Evolutionary conservation across 805 yeast genomes (phyloP).

Genomic region (Candida dendrica): DNA sequence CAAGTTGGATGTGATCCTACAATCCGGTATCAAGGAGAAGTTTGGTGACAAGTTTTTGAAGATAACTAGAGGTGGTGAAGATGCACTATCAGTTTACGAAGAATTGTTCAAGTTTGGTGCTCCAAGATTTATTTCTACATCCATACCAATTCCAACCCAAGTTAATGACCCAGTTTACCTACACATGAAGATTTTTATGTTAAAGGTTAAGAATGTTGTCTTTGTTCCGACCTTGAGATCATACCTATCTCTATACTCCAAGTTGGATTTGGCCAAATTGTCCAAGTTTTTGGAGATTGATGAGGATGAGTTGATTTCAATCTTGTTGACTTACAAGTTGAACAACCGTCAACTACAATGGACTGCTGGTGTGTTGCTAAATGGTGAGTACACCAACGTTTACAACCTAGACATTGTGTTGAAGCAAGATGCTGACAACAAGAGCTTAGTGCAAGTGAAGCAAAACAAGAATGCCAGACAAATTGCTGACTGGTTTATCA

Average conservation of each 20-base stretch:
- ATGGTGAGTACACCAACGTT: slow-evolving; percentile 32
- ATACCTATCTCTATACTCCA: slow-evolving; percentile 38
- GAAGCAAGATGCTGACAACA: slow-evolving; percentile 28
- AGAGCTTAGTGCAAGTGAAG: slow-evolving; percentile 31
- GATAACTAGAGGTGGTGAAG: slow-evolving; percentile 36
- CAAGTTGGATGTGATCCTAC: slow-evolving; percentile 37
- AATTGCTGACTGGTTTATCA: slow-evolving; percentile 43
- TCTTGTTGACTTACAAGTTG: slow-evolving; percentile 36
- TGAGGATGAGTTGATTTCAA: slow-evolving; percentile 27
- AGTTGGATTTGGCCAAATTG: slow-evolving; percentile 36
- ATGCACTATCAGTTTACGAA: slow-evolving; percentile 32
- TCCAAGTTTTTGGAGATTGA: slow-evolving; percentile 29
- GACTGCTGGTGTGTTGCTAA: slow-evolving; percentile 32
- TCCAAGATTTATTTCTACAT: slow-evolving; percentile 40
- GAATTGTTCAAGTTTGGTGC: slow-evolving; percentile 40
- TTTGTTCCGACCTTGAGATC: slow-evolving; percentile 35
- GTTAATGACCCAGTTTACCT: slow-evolving; percentile 34
- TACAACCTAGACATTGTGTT: slow-evolving; percentile 38
- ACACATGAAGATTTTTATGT: slow-evolving; percentile 37
- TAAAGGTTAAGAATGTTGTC: slow-evolving; percentile 30
- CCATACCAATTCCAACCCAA: slow-evolving; percentile 26
- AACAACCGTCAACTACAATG: slow-evolving; percentile 38
- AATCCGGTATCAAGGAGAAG: slow-evolving; percentile 36
- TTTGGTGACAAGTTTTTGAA: slow-evolving; percentile 37
- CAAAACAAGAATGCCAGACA: slow-evolving; percentile 38